Evolutionary conservation across 2,329 filamentous ascomycete genomes (phyloP), one percentile per base, ranked within the genome.

Genomic region (Neophaeococcomyces aloes): DNA sequence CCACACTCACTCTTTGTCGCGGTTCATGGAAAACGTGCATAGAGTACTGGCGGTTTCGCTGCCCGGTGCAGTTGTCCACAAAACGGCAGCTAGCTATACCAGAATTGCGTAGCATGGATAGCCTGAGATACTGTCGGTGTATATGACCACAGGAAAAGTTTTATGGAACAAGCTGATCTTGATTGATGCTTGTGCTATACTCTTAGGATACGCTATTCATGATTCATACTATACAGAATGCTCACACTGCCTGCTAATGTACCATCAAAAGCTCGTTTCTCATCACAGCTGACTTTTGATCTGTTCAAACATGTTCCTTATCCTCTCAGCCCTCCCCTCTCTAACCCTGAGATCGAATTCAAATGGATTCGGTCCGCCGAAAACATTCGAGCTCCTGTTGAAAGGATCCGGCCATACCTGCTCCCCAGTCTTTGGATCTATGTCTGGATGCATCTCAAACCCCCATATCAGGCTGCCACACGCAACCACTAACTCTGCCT

Each of bases 401-500:
- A 46, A 29, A 8, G 39, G 29, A 27, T 48, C 47, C 4, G 45
- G 27, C 10, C 13, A 63, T 65, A 33, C 8, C 37, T 30, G 17
- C 13, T 29, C 25, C 14, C 37, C 37, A 3, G 37, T 39, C 13
- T 53, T 55, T 25, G 44, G 43, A 44, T 56, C 54, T 36, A 35
- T 40, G 4, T 48, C 37, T 17, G 53, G 51, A 23, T 42, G 39
- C 29, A 57, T 42, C 31, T 55, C 47, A 42, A 53, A 57, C 40
- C 49, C 49, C 44, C 52, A 51, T n/a, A 54, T 35, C 18, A 57
- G 49, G 36, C 47, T 51, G 41, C 55, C 54, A 35, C 52, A 54
- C 14, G 53, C 51, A 30, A 56, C 48, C 10, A 57, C 41, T 15
- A 56, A 29, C 35, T 57, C 55, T n/a, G n/a, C n/a, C n/a, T n/a